These are phyloP conservation scores for Fusarium beomiforme DNA, from an alignment of 2,329 filamentous ascomycete species.

Conservation along the genomic window DNA sequence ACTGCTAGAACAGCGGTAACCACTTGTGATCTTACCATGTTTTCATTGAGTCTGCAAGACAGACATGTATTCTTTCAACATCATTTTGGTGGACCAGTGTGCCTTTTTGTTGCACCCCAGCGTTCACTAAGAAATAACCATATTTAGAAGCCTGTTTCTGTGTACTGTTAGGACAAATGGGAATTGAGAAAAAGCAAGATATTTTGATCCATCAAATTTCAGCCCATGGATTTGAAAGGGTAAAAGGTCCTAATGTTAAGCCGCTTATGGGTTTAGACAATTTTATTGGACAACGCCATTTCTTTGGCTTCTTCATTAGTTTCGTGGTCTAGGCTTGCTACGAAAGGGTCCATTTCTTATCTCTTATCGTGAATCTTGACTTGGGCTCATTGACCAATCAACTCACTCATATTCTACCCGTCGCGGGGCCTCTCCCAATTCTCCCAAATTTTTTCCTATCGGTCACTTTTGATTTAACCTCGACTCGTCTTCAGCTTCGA, in stretches of 20 bases:
- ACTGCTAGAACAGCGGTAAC: not conserved
- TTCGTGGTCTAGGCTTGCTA: not conserved
- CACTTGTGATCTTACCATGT: not conserved
- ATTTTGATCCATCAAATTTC: not conserved
- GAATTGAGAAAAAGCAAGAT: not conserved
- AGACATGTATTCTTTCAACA: not conserved
- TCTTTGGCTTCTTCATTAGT: not conserved
- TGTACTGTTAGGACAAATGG: not conserved
- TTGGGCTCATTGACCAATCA: slow-evolving; percentile 37
- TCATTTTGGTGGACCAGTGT: not conserved
- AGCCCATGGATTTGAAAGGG: not conserved
- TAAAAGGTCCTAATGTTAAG: not conserved
- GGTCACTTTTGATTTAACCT: slow-evolving; percentile 3
- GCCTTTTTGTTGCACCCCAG: not conserved
- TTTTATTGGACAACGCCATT: not conserved
- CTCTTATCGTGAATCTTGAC: slow-evolving; percentile 24
- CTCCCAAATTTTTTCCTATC: slow-evolving; percentile 44
- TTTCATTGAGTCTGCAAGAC: not conserved
- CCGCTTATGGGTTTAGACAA: not conserved
- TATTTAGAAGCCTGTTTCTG: not conserved
- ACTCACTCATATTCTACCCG: not conserved
- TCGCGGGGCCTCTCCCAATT: slow-evolving; percentile 36
- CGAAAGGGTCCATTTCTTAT: slow-evolving; percentile 10
- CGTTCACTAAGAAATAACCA: not conserved
- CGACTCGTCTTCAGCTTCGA: slow-evolving; percentile 29